Base-by-base conservation (phyloP, 1,284 basidiomycete genomes). In the Exobasidium rhododendri region DNA sequence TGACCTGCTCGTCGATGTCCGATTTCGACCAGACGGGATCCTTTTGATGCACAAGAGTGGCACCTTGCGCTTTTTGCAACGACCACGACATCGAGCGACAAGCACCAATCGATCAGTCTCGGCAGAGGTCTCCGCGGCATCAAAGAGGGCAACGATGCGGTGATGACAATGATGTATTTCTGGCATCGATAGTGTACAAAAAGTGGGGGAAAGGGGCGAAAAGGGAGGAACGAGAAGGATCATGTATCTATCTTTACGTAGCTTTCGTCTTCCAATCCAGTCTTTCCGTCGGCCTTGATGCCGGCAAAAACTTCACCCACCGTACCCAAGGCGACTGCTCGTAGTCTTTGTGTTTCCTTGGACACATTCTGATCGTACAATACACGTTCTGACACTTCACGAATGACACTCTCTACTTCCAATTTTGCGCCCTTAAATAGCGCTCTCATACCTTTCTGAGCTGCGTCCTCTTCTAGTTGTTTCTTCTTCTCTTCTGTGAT, bases 381-480 rank as follows among this genome's bases (percentile, higher is more conserved):
- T 17, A 97, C 85, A 22, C 87, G 85, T 73, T 98, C 94, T 78
- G 92, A 94, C 0, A 91, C 91, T 80, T 97, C 94, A 40, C 94
- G 86, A 10, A 98, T 84, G 31, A 98, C 88, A 17, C 89, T 90
- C 80, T 98, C 94, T 55, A 97, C 87, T 80, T 97, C 94, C 20
- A 97, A 86, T 78, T 96, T 97, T 28, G 94, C 89, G 3, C 94
- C 92, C 61, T 80, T 80, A 63, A 80, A 80, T 28, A 80, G 52
- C 0, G 79, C 76, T 14, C 72, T 69, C 71, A 78, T 76, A 2
- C 69, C 71, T 58, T 97, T 97, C 82, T 96, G 92, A 0, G 96
- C 93, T 1, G 94, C 94, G 76, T 92, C 89, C 74, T 98, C 94
- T 78, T 99, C 96, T 1, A 99, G 83, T 70, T 90, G 88, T 74